Evolutionary conservation across 2,329 filamentous ascomycete genomes (phyloP), one percentile per base, ranked within the genome.

Genomic region (Knufia petricola): DNA sequence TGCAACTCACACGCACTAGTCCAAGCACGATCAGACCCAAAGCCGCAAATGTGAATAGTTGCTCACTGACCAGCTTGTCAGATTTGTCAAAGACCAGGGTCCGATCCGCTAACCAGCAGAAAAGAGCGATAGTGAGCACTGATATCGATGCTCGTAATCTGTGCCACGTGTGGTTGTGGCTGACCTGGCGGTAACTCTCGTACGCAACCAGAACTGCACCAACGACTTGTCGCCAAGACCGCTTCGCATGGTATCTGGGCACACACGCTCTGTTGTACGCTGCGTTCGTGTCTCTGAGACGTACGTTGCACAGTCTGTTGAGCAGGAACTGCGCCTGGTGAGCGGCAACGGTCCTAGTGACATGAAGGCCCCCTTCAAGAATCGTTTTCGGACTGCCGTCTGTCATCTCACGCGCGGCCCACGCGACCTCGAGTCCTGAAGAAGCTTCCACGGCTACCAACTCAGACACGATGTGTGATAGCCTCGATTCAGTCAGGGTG

Each of bases 101-200:
- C 15, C 77, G 68, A 57, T 82, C 78, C 13, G 74, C 69, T 19
- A 73, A 61, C 60, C 71, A 77, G 60, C 74, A 77, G 59, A 70
- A 76, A 13, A 63, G 51, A 3, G 66, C 46, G 52, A 63, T 51
- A 31, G 59, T 51, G 12, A 59, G 23, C 43, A 58, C 31, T 4
- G 39, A 15, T 3, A 45, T 19, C 21, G 37, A 24, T 20, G 21
- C 9, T 40, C 37, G 55, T 9, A 38, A 23, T 8, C 26, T 12
- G 23, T 12, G 4, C n/a, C 12, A 10, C 7, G 9, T 8, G 4
- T 28, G 26, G 26, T 28, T 12, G 26, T 6, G 6, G 6, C 12
- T 28, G 26, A 12, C 26, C 12, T 12, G 26, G 6, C 12, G 6
- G 26, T 28, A 28, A 28, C 12, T 17, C n/a, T 21, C 12, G 17